Conservation (phyloP, 73 alveolate species). For the Stentor coeruleus region DNA sequence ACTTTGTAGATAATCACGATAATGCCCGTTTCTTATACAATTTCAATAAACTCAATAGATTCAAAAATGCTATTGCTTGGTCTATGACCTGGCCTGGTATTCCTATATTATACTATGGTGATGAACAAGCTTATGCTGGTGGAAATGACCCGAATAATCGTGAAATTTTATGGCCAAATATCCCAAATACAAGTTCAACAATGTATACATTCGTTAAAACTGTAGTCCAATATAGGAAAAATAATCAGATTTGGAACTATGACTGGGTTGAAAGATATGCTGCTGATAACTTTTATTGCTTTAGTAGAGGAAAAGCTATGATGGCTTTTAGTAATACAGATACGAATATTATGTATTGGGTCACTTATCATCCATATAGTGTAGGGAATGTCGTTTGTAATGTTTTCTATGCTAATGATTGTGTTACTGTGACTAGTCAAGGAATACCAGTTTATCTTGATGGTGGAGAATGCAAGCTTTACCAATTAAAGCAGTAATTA, state of each 20-base stretch:
- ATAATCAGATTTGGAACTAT: background rate
- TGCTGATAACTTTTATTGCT: constrained; percentile 53
- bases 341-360: constrained; percentile 4
- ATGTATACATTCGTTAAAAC: background rate
- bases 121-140: constrained; percentile 91
- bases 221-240: constrained; percentile 20
- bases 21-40: constrained; percentile 81
- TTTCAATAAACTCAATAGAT: background rate
- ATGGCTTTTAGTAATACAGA: constrained; percentile 38
- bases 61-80: constrained; percentile 43
- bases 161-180: constrained; percentile 73
- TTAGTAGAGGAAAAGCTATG: constrained; percentile 48
- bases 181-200: background rate
- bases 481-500: too few relatives aligned
- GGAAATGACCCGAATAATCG: constrained; percentile 91
- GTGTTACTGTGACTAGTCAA: constrained; percentile 41
- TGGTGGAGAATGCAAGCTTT: constrained; percentile 50
- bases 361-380: background rate
- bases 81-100: constrained; percentile 82
- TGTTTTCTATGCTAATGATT: constrained; percentile 37
- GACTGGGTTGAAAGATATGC: constrained; percentile 38
- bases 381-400: constrained; percentile 59
- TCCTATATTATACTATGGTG: constrained; percentile 94
- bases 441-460: constrained; percentile 31
- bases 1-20: constrained; percentile 90